phyloP scores from a whole-genome alignment of 2,329 filamentous ascomycete species.

The Harringtonia aguacate region DNA sequence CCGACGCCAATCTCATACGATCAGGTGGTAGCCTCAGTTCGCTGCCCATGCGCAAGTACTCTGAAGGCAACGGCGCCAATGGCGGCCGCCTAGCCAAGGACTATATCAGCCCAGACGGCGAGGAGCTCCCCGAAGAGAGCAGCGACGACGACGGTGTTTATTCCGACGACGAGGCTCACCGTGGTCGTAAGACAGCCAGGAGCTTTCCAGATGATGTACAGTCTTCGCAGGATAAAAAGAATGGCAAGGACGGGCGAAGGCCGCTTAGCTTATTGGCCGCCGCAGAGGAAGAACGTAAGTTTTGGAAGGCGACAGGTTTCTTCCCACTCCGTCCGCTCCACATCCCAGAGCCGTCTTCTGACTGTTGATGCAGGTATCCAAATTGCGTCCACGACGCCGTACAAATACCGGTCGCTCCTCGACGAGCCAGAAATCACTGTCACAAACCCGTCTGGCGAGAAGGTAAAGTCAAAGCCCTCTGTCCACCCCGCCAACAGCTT shows the following conservation, averaged over 20 bases:
- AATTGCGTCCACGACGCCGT: constrained; percentile 38
- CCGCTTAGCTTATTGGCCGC: constrained; percentile 58
- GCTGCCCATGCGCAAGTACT: constrained; percentile 41
- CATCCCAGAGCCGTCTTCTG: too few relatives aligned
- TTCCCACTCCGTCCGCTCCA: neutral
- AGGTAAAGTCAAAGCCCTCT: constrained; percentile 42
- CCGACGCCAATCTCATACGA: constrained; percentile 57
- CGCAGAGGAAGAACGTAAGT: constrained; percentile 69
- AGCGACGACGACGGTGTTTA: constrained; percentile 49
- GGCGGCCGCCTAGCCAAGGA: constrained; percentile 56
- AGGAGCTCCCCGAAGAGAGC: constrained; percentile 52
- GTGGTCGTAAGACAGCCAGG: constrained; percentile 47
- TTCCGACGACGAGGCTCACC: constrained; percentile 39
- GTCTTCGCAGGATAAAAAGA: constrained; percentile 14
- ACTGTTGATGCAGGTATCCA: constrained; percentile 33
- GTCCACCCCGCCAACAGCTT: constrained; percentile 81
- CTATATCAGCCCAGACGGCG: constrained; percentile 53
- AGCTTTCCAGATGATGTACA: constrained; percentile 28
- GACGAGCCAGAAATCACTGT: constrained; percentile 56
- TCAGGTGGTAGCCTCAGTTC: constrained; percentile 53
- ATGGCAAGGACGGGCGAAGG: constrained; percentile 28
- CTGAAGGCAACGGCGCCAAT: constrained; percentile 26
- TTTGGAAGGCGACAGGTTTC: constrained; percentile 13
- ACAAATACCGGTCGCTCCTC: constrained; percentile 54
- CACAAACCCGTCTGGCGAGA: constrained; percentile 52